A percentile compares a stretch with the other conserved stretches of the same genome.
Conservation (phyloP, 1,284 basidiomycete genomes). For the Marasmius oreades region DNA sequence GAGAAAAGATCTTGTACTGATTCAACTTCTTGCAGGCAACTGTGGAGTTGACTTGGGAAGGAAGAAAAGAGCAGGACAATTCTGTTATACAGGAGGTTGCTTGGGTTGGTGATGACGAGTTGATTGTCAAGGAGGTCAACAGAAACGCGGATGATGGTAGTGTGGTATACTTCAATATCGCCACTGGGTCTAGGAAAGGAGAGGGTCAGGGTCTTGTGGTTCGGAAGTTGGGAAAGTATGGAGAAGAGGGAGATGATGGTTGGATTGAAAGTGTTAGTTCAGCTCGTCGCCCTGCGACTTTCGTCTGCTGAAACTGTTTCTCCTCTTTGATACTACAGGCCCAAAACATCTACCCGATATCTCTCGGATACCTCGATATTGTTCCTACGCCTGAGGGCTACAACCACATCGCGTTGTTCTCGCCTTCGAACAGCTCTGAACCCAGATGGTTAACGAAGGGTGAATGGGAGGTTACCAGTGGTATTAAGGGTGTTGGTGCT, state of each 20-base stretch:
- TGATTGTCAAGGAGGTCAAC: slow-evolving; percentile 87
- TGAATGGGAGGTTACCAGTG: slow-evolving; percentile 84
- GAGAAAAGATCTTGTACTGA: neutral
- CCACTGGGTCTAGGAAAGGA: slow-evolving; percentile 21
- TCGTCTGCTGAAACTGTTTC: neutral
- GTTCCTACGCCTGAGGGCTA: slow-evolving; percentile 77
- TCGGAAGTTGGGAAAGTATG: slow-evolving; percentile 71
- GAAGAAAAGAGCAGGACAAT: slow-evolving; percentile 54
- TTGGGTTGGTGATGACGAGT: slow-evolving; percentile 77
- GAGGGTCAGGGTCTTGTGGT: slow-evolving; percentile 55
- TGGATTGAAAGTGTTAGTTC: slow-evolving; percentile 81
- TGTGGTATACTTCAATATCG: slow-evolving; percentile 73
- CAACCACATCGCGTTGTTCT: slow-evolving; percentile 89
- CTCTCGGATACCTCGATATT: slow-evolving; percentile 76
- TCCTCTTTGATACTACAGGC: no score
- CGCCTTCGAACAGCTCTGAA: slow-evolving; percentile 60
- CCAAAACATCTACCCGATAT: slow-evolving; percentile 60
- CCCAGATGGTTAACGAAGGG: slow-evolving; percentile 86
- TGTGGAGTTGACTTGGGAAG: slow-evolving; percentile 63
- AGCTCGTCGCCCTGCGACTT: slow-evolving; percentile 9
- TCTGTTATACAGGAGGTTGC: slow-evolving; percentile 80
- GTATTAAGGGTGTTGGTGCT: slow-evolving; percentile 71
- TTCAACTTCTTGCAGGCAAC: slow-evolving; percentile 40
- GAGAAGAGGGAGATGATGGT: slow-evolving; percentile 85
- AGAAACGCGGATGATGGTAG: slow-evolving; percentile 76